Evolutionary conservation across 73 alveolate species (phyloP).

Genomic region (Symbiodinium natans): DNA sequence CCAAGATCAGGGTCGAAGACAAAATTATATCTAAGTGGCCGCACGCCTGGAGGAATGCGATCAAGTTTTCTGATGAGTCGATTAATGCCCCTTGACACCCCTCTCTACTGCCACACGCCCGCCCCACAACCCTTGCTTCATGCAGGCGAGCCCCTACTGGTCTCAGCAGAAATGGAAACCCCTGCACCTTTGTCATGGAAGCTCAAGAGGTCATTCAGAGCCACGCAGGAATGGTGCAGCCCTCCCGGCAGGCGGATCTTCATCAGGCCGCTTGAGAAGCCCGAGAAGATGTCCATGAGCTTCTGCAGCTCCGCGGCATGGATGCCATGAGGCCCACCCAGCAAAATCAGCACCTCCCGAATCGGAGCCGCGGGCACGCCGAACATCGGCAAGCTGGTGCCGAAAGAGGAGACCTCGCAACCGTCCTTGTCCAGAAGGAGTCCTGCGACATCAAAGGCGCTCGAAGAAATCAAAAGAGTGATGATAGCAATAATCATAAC

Average conservation of each 20-base stretch:
- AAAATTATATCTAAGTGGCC: too few relatives aligned
- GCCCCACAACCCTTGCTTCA: too few relatives aligned
- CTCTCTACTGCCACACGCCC: too few relatives aligned
- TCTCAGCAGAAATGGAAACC: too few relatives aligned
- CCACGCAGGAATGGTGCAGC: slow-evolving; percentile 83
- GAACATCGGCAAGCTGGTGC: slow-evolving; percentile 32
- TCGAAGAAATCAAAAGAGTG: too few relatives aligned
- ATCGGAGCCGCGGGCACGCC: slow-evolving; percentile 1
- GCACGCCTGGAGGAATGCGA: too few relatives aligned
- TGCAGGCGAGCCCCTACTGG: too few relatives aligned
- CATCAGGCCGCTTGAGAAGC: slow-evolving; percentile 50
- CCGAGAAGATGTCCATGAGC: neutral
- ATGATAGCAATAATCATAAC: too few relatives aligned
- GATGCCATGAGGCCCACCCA: slow-evolving; percentile 58
- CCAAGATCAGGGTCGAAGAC: too few relatives aligned
- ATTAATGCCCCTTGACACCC: too few relatives aligned
- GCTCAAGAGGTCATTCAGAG: slow-evolving; percentile 40
- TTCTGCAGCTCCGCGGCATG: neutral
- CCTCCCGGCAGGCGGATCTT: slow-evolving; percentile 77
- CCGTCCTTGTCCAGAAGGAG: slow-evolving; percentile 82
- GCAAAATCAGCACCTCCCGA: slow-evolving; percentile 56
- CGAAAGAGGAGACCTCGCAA: slow-evolving; percentile 63
- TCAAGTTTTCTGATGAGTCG: too few relatives aligned
- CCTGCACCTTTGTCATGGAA: slow-evolving; percentile 47
- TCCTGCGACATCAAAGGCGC: too few relatives aligned